phyloP scores from a whole-genome alignment of 1,284 basidiomycete species.

The Boletus subluridellus region DNA sequence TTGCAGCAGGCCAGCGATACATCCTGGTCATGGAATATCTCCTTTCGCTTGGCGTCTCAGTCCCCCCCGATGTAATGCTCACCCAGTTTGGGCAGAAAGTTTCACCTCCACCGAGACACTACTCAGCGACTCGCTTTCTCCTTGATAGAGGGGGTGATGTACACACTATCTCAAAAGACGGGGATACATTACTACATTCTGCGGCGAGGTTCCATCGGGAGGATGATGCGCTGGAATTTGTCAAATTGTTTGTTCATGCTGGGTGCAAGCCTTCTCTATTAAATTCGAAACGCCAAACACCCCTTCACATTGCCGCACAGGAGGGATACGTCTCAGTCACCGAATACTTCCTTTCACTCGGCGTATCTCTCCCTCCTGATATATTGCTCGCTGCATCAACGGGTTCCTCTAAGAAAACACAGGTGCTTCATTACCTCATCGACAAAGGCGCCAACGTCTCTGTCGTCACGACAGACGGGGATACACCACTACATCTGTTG shows the following conservation, averaged over 20 bases:
- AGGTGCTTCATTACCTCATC: not conserved
- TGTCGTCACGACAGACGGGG: not conserved
- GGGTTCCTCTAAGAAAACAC: not conserved
- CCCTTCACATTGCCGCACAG: conserved; percentile 4
- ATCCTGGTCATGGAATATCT: conserved; percentile 6
- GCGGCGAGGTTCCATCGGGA: not conserved
- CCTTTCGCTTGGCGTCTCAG: not conserved
- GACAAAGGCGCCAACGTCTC: not conserved
- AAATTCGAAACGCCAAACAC: not conserved
- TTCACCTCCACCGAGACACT: too few species aligned
- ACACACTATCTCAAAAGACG: not conserved
- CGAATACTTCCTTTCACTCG: conserved; percentile 2
- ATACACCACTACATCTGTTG: not conserved
- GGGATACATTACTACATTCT: conserved; percentile 2
- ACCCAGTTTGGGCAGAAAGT: not conserved
- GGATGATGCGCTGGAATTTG: not conserved
- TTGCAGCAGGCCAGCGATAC: not conserved
- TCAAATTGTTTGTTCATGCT: not conserved
- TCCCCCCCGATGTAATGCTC: not conserved
- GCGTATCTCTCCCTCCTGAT: not conserved
- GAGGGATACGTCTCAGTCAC: not conserved
- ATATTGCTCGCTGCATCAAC: conserved; percentile 4
- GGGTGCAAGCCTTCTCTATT: not conserved
- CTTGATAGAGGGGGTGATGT: not conserved
- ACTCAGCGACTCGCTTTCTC: not conserved